phyloP scores from a whole-genome alignment of 2,329 filamentous ascomycete genomes.

The Ascochyta clinopodiicola region DNA sequence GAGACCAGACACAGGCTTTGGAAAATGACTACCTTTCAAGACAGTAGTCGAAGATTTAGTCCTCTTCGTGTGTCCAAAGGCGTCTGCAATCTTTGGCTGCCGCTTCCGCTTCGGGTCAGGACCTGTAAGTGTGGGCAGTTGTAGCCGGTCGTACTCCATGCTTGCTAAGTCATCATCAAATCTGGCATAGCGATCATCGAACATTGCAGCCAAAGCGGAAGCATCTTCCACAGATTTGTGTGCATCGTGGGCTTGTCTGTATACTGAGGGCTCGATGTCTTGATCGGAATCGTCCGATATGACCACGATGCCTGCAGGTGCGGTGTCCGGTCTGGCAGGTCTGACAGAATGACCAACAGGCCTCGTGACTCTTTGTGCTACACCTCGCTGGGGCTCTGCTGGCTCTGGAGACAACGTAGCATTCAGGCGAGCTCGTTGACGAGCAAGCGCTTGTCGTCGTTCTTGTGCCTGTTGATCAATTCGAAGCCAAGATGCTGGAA shows the following conservation, averaged over 20 bases:
- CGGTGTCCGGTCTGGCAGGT: neutral
- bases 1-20: neutral
- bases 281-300: conserved; percentile 49
- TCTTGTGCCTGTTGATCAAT: conserved; percentile 52
- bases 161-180: conserved; percentile 42
- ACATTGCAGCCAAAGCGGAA: conserved; percentile 29
- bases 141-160: conserved; percentile 56
- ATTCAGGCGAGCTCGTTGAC: conserved; percentile 19
- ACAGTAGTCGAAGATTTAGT: conserved; percentile 11
- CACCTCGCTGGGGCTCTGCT: conserved; percentile 40
- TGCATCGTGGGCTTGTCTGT: conserved; percentile 11
- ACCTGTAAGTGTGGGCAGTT: conserved; percentile 38
- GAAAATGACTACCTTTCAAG: neutral
- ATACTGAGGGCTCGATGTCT: conserved; percentile 15
- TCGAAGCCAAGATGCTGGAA: conserved; percentile 59
- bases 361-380: conserved; percentile 40
- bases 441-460: conserved; percentile 27
- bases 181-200: conserved; percentile 35
- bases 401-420: conserved; percentile 28
- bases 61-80: conserved; percentile 36
- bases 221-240: conserved; percentile 31
- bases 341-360: conserved; percentile 4
- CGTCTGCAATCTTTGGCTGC: conserved; percentile 49
- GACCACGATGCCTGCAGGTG: conserved; percentile 30
- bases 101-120: conserved; percentile 36